These are phyloP conservation scores for Isabelozyma heimii DNA, from an alignment of 805 yeast species.

Conservation along the genomic window DNA sequence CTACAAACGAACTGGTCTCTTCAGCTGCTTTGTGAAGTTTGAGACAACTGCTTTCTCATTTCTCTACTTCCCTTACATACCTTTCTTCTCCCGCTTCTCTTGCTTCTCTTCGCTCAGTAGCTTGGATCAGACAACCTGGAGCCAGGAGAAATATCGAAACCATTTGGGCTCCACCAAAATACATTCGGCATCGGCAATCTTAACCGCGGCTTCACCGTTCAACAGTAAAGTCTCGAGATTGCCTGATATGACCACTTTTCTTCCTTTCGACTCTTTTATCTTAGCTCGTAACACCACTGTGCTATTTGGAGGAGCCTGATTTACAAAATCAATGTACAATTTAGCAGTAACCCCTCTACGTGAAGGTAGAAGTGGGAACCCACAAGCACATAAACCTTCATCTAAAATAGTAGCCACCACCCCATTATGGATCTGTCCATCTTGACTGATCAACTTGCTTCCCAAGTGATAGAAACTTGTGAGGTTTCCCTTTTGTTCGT, in stretches of 20 bases:
- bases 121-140: conserved; percentile 12
- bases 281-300: conserved; percentile 66
- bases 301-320: conserved; percentile 59
- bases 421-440: conserved; percentile 80
- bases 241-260: conserved; percentile 82
- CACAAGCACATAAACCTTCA: conserved; percentile 82
- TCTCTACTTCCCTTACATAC: too few species aligned
- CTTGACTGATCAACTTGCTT: conserved; percentile 57
- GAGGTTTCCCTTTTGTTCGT: conserved; percentile 50
- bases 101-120: background rate
- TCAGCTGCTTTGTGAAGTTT: too few species aligned
- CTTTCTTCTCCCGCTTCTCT: too few species aligned
- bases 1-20: too few species aligned
- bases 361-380: conserved; percentile 77
- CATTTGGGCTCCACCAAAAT: conserved; percentile 83
- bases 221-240: conserved; percentile 49
- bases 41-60: too few species aligned
- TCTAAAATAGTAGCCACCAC: conserved; percentile 75
- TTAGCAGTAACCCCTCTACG: conserved; percentile 87
- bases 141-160: conserved; percentile 68
- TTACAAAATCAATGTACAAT: conserved; percentile 61
- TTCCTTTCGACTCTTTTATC: conserved; percentile 64
- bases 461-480: conserved; percentile 75
- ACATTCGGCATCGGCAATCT: conserved; percentile 63
- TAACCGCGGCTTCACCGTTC: conserved; percentile 22